Conservation (phyloP, 2,329 filamentous ascomycete genomes). For the Colletotrichum cereale region DNA sequence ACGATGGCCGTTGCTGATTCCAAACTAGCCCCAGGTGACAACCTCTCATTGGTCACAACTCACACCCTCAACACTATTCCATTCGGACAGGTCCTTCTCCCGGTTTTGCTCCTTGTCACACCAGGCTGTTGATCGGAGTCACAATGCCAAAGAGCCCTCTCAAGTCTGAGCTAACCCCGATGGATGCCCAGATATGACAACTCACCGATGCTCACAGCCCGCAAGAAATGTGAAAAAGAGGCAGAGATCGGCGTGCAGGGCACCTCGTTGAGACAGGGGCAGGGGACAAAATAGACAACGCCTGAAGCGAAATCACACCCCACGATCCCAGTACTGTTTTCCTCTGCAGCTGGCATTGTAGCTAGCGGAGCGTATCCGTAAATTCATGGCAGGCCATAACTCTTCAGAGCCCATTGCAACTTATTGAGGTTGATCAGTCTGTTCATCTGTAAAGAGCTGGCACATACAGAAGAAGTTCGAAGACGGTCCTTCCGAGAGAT, state of each 20-base stretch:
- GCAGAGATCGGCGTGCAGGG: slow-evolving; percentile 10
- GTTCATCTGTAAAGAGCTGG: not conserved
- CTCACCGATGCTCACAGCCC: not conserved
- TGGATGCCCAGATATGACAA: slow-evolving; percentile 9
- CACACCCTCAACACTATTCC: too few species aligned
- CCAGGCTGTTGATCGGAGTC: not conserved
- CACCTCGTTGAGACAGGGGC: not conserved
- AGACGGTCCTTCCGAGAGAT: slow-evolving; percentile 21
- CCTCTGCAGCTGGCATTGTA: not conserved
- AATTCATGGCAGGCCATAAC: not conserved
- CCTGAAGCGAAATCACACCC: not conserved
- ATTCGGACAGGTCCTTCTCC: not conserved
- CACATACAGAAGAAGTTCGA: too few species aligned
- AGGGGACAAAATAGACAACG: not conserved
- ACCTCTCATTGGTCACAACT: not conserved
- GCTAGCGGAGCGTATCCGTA: not conserved
- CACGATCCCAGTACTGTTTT: not conserved
- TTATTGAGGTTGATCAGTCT: not conserved
- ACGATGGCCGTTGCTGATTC: not conserved
- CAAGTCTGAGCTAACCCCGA: not conserved
- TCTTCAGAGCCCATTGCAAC: not conserved
- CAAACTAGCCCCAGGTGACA: not conserved
- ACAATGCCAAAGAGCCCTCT: not conserved
- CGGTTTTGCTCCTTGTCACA: not conserved
- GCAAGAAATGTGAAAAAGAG: slow-evolving; percentile 1